Conservation (phyloP, 352 stramenopile species). For the Discostella stelligera region DNA sequence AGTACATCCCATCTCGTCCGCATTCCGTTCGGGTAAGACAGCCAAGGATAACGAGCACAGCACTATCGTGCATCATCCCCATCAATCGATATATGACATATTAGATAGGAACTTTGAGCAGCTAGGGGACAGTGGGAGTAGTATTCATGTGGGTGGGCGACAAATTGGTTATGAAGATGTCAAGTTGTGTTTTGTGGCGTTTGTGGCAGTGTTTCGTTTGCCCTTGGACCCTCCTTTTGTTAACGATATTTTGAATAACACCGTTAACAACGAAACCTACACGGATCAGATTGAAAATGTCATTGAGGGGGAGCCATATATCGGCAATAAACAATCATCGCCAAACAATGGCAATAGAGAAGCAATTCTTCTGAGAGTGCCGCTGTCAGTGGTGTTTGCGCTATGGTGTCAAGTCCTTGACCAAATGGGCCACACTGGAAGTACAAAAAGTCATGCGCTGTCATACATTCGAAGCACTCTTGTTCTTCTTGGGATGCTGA, state of each 20-base stretch:
- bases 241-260: slow-evolving; percentile 10
- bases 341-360: slow-evolving; percentile 5
- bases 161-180: slow-evolving; percentile 53
- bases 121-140: slow-evolving; percentile 33
- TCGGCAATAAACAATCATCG: slow-evolving; percentile 3
- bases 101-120: slow-evolving; percentile 65
- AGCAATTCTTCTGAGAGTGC: slow-evolving; percentile 36
- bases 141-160: slow-evolving; percentile 10
- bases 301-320: slow-evolving; percentile 15
- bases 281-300: slow-evolving; percentile 14
- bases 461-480: slow-evolving; percentile 62
- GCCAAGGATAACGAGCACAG: background rate
- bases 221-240: slow-evolving; percentile 36
- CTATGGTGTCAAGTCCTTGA: slow-evolving; percentile 53
- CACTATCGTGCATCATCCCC: slow-evolving; percentile 29
- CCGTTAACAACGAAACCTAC: background rate
- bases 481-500: slow-evolving; percentile 57
- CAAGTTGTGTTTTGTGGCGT: slow-evolving; percentile 68
- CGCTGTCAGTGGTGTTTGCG: slow-evolving; percentile 51
- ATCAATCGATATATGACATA: slow-evolving; percentile 68
- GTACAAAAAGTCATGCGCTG: slow-evolving; percentile 19
- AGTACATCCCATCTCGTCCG: slow-evolving; percentile 34
- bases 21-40: slow-evolving; percentile 33
- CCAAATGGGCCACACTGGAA: background rate
- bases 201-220: slow-evolving; percentile 61